These are phyloP conservation scores for Salvia hispanica DNA, from an alignment of 257 asterid genomes.

Conservation along the genomic window DNA sequence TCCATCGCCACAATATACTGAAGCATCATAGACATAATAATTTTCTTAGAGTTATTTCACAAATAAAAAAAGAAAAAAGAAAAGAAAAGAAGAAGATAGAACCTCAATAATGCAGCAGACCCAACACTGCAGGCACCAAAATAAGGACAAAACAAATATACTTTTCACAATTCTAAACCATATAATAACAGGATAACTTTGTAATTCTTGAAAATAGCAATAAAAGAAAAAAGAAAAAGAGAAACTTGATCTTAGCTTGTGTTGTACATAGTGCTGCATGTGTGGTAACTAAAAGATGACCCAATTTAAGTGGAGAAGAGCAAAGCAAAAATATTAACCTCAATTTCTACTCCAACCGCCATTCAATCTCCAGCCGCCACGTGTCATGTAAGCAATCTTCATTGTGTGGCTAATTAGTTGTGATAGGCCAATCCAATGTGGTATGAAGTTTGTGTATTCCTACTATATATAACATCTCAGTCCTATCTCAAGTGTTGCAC, in stretches of 20 bases:
- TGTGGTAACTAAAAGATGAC: slow-evolving; percentile 27
- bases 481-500: slow-evolving; percentile 9
- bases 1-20: slow-evolving; percentile 2
- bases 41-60: background rate
- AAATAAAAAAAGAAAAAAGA: background rate
- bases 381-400: slow-evolving; percentile 65
- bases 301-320: slow-evolving; percentile 48
- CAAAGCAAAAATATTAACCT: slow-evolving; percentile 37
- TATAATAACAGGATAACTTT: slow-evolving; percentile 26
- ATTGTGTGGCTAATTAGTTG: slow-evolving; percentile 61
- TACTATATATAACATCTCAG: slow-evolving; percentile 44
- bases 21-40: background rate
- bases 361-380: slow-evolving; percentile 39
- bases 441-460: slow-evolving; percentile 36
- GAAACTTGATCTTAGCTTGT: background rate
- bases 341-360: slow-evolving; percentile 14
- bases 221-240: background rate
- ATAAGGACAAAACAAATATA: slow-evolving; percentile 30
- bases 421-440: slow-evolving; percentile 39
- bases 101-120: slow-evolving; percentile 30
- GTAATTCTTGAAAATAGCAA: background rate
- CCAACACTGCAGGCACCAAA: slow-evolving; percentile 8
- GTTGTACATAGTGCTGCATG: slow-evolving; percentile 9
- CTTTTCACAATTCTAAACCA: slow-evolving; percentile 40
- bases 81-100: background rate